Conservation (phyloP, 352 stramenopile genomes). For the Blastocystis sp. region DNA sequence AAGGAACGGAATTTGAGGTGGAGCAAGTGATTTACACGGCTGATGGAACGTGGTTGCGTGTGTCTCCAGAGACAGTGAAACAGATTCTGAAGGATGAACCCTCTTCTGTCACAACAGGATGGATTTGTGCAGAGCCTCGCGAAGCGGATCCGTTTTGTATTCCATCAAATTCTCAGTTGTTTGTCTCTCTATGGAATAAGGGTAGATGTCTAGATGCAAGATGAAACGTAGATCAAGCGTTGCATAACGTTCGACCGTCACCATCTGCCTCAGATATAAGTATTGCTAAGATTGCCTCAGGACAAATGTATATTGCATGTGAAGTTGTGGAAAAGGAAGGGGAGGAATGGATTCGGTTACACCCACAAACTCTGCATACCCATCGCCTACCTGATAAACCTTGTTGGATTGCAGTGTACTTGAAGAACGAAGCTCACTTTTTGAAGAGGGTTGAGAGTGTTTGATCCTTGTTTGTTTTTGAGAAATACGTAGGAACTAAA, state of each 20-base stretch:
- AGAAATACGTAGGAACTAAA: no score
- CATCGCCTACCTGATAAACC: constrained; percentile 36
- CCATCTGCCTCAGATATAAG: constrained; percentile 20
- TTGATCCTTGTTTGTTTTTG: no score
- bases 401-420: constrained; percentile 59
- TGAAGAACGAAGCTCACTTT: constrained; percentile 68
- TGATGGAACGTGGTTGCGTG: constrained; percentile 60
- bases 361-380: constrained; percentile 63
- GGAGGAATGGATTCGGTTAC: constrained; percentile 65
- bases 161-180: constrained; percentile 27
- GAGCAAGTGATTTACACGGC: constrained; percentile 65
- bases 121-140: constrained; percentile 50
- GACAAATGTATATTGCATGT: constrained; percentile 65
- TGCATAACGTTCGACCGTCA: constrained; percentile 39
- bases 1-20: constrained; percentile 40
- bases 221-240: constrained; percentile 40
- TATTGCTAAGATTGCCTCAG: constrained; percentile 58
- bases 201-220: neutral
- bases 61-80: constrained; percentile 5
- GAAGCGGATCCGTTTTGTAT: constrained; percentile 61
- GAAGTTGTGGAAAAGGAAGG: constrained; percentile 53
- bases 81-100: constrained; percentile 5
- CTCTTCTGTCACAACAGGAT: neutral
- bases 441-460: constrained; percentile 40
- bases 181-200: constrained; percentile 52